Evolutionary conservation across 106 monocot genomes (phyloP).

Genomic region (Cymbidium sinense): DNA sequence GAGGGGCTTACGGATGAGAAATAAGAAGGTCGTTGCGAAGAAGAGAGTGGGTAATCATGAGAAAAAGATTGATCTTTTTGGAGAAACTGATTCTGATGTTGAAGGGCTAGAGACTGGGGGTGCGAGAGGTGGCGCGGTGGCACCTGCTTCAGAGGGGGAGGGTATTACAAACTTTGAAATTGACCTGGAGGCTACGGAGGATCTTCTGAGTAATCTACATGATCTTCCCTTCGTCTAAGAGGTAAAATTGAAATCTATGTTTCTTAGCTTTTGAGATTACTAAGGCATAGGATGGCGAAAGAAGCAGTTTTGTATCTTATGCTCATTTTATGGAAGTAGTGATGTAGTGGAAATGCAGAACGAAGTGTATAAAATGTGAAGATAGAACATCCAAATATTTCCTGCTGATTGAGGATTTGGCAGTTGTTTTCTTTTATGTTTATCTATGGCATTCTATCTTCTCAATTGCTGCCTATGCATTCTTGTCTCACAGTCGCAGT

Average conservation of each 20-base stretch:
- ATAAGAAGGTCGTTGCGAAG: constrained; percentile 6
- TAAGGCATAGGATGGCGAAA: background rate
- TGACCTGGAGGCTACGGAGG: constrained; percentile 9
- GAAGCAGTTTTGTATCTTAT: constrained; percentile 3
- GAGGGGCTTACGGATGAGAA: background rate
- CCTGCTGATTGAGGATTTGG: background rate
- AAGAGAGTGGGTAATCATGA: constrained; percentile 8
- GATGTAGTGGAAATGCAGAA: constrained; percentile 1
- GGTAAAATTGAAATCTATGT: background rate
- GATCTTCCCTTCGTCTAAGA: constrained; percentile 6
- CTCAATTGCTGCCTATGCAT: background rate
- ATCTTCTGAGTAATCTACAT: constrained; percentile 7
- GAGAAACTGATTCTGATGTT: constrained; percentile 5
- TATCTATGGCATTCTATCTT: background rate
- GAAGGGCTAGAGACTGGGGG: background rate
- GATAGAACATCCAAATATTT: background rate
- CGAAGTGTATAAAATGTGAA: background rate
- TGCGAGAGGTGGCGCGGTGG: background rate
- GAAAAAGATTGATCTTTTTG: constrained; percentile 10
- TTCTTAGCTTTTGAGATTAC: background rate
- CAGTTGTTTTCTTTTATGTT: background rate
- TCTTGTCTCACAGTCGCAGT: background rate
- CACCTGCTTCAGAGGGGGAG: background rate
- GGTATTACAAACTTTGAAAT: constrained; percentile 10
- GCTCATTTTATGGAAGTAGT: background rate